Base-by-base conservation (phyloP, 2,329 filamentous ascomycete species). In the Rhexocercosporidium sp. region DNA sequence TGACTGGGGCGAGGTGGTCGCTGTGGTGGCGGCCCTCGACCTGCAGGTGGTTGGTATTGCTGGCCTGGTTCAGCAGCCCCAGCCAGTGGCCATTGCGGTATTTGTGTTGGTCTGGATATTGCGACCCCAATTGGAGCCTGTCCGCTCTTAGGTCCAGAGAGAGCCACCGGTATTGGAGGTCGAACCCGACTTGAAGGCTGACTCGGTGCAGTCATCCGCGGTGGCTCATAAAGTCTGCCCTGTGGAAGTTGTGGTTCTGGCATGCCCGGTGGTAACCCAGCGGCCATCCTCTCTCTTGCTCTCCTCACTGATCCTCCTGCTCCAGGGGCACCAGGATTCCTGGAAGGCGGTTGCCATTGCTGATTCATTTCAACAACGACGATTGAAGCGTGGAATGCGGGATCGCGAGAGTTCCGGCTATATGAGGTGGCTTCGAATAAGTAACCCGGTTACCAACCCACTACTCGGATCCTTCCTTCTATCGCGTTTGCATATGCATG, bases 1-100 rank as follows among this genome's bases (percentile, higher is more conserved):
- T 82, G 77, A 71, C 86, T 89, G 8, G 88, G 87, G 44, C 88
- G 83, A 12, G 86, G 86, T 11, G 88, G 88, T 69, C 87, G 82
- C 74, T 84, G 85, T 22, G 88, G 88, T 27, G 86, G 82, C 46
- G 82, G 79, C 41, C 82, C 82, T 68, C 81, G 80, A 54, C 82
- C 82, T n/a, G 82, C 78, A 18, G 85, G 83, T 62, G 85, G 82
- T 72, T 81, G 81, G 70, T 87, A 87, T 22, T 82, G 79, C 62
- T 82, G 66, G 54, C 70, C 69, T 57, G 66, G 65, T 51, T 62
- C 56, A 51, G 65, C 68, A 56, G 69, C 66, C 37, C 66, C 73
- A 25, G 80, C 76, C 46, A 88, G 74, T 16, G 86, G 85, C 85
- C 85, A 88, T 72, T 88, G 87, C 6, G 85, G 82, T 59, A 83